phyloP scores from a whole-genome alignment of 78 protist species.

The Salpingoeca rosetta region DNA sequence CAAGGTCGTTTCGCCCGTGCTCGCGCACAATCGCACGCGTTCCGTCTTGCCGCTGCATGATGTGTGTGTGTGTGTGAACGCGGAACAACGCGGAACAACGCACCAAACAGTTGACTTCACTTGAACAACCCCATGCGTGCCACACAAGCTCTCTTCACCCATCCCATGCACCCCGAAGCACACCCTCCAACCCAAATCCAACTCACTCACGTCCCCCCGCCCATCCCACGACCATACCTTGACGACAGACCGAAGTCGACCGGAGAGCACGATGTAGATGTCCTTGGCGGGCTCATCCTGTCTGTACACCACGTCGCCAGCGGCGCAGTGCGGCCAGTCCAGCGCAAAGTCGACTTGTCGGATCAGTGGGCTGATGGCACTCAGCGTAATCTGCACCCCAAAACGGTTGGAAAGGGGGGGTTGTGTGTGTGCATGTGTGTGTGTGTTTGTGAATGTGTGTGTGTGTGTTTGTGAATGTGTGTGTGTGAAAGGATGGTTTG shows the following conservation, averaged over 20 bases:
- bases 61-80: not conserved
- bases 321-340: not conserved
- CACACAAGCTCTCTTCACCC: not conserved
- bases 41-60: not conserved
- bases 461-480: too few species aligned
- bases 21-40: not conserved
- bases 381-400: too few species aligned
- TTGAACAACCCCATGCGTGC: not conserved
- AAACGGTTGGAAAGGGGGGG: not conserved
- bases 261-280: not conserved
- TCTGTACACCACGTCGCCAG: not conserved
- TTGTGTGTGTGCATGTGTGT: not conserved
- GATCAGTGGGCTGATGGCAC: not conserved
- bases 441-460: too few species aligned
- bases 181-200: not conserved
- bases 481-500: too few species aligned
- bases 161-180: too few species aligned
- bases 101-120: not conserved
- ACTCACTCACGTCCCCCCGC: not conserved
- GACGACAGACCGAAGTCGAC: not conserved
- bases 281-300: not conserved
- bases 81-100: not conserved
- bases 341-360: not conserved
- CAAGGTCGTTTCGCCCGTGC: not conserved
- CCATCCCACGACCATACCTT: not conserved